Base-by-base conservation (phyloP, 2,329 filamentous ascomycete species). In the Diaporthe helianthi region DNA sequence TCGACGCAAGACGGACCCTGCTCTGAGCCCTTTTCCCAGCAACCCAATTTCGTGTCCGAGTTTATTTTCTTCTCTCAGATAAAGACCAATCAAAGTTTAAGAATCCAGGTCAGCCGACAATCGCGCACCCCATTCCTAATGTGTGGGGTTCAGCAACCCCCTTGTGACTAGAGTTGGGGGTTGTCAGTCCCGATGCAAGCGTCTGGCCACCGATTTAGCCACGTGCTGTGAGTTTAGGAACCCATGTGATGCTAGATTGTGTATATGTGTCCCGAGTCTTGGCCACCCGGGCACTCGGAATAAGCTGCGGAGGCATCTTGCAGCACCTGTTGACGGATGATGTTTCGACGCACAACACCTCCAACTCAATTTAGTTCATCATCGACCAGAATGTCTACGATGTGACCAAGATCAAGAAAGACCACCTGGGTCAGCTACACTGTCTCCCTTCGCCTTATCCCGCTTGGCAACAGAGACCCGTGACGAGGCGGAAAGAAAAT, bases 351-450 rank as follows among this genome's bases (percentile, higher is more conserved):
- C 94, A 98, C 82, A 97, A 93, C 86, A 97, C 95, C 83, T 81
- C 90, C 54, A 89, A 93, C 77, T 91, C 90, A 79, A 85, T 98
- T 72, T 98, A 90, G 89, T 92, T 98, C 77, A 89, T 97, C 73
- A 90, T 98, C 74, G 95, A 98, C 74, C 92, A 94, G 76, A 94
- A 98, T 81, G 95, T 98, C 74, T 98, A 97, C 81, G 95, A 99
- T 78, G 80, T 98, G 76, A 97, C 94, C 75, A 93, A 90, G 77
- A 95, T 95, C 79, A 91, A 93, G 79, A 90, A 94, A 71, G 92
- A 94, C 73, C 92, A 95, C 80, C 92, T 92, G 79, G 93, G 93
- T 88, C 84, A 83, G 82, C 19, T 26, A 12, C 1, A 33, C n/a
- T 19, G 2, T 17, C 2, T 66, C 52, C 47, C 17, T 41, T 4